phyloP scores from a whole-genome alignment of 805 yeast genomes.

The Pichia occidentalis region DNA sequence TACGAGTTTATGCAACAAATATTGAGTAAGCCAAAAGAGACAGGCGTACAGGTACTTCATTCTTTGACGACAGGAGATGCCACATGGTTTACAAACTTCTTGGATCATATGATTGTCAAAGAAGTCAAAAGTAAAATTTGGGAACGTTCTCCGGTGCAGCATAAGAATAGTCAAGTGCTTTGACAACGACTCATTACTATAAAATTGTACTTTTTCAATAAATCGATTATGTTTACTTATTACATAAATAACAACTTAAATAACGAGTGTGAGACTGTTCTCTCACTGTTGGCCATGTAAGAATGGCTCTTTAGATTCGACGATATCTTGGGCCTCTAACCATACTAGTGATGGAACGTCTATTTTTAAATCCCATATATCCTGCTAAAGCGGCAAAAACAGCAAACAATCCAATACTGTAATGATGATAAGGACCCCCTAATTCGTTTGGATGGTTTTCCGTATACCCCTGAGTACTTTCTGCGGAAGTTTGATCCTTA shows the following conservation, averaged over 20 bases:
- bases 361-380: slow-evolving; percentile 15
- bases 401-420: slow-evolving; percentile 16
- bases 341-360: slow-evolving; percentile 17
- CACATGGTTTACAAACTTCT: slow-evolving; percentile 8
- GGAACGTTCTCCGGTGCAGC: background rate
- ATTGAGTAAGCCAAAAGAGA: slow-evolving; percentile 10
- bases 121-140: slow-evolving; percentile 4
- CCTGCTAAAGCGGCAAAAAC: slow-evolving; percentile 12
- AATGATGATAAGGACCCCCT: slow-evolving; percentile 11
- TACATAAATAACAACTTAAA: too few species aligned
- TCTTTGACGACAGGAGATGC: slow-evolving; percentile 13
- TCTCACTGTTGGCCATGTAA: background rate
- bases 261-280: too few species aligned
- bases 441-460: slow-evolving; percentile 4
- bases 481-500: too few species aligned
- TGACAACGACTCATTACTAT: background rate
- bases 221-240: too few species aligned
- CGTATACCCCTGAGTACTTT: too few species aligned
- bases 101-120: background rate
- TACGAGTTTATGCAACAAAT: slow-evolving; percentile 7
- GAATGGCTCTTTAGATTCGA: slow-evolving; percentile 13
- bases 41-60: background rate
- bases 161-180: background rate
- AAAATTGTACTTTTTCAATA: too few species aligned
- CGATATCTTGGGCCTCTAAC: slow-evolving; percentile 29